These are phyloP conservation scores for Globisporangium solare DNA, from an alignment of 352 stramenopile genomes.

Conservation along the genomic window DNA sequence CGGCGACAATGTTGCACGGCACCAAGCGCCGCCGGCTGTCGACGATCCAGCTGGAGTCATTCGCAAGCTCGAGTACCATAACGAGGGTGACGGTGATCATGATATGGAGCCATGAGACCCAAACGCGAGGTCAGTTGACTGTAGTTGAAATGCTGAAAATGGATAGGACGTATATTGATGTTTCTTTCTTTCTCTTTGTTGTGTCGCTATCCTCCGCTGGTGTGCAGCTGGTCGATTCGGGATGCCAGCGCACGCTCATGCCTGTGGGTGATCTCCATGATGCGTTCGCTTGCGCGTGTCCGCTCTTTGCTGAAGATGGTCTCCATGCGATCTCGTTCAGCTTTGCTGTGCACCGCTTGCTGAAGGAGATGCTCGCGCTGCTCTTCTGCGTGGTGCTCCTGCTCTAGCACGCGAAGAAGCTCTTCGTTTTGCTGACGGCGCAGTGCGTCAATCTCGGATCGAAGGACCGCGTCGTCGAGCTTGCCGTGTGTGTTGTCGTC, in stretches of 20 bases:
- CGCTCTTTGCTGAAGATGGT: constrained; percentile 68
- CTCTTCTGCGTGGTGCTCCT: constrained; percentile 80
- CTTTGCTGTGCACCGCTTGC: constrained; percentile 21
- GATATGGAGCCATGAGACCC: constrained; percentile 11
- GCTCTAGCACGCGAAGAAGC: constrained; percentile 59
- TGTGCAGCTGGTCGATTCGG: constrained; percentile 24
- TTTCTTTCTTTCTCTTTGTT: too few relatives aligned
- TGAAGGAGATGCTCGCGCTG: constrained; percentile 63
- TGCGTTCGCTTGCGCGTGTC: constrained; percentile 68
- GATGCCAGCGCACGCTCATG: constrained; percentile 53
- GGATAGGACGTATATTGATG: background rate
- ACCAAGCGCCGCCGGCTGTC: background rate
- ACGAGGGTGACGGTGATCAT: constrained; percentile 8
- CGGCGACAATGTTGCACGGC: background rate
- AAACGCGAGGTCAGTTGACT: too few relatives aligned
- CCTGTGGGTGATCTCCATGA: constrained; percentile 69
- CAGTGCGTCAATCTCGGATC: constrained; percentile 44
- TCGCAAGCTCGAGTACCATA: constrained; percentile 16
- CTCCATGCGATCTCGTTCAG: constrained; percentile 55
- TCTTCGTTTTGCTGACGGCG: constrained; percentile 67
- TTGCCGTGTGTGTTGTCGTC: constrained; percentile 9
- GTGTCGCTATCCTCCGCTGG: background rate
- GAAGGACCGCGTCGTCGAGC: constrained; percentile 15
- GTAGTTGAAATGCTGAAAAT: background rate
- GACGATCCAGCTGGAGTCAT: constrained; percentile 1